A percentile compares a stretch with the other conserved stretches of the same genome.
Evolutionary conservation across 192 early-diverging fungal genomes (phyloP).

Genomic region (Linderina pennispora): DNA sequence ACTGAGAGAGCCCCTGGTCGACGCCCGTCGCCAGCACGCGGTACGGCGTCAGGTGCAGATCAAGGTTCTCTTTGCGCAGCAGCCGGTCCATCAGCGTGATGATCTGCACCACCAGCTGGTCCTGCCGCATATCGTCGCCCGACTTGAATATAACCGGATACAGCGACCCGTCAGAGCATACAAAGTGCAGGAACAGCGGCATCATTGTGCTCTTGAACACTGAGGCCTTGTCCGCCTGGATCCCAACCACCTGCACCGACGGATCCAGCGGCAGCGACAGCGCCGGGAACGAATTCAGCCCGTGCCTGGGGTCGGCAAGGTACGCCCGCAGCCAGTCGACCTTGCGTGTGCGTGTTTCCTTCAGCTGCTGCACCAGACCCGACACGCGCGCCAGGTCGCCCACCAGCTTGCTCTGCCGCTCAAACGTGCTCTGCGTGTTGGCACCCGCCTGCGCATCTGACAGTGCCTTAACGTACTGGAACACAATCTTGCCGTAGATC

Average conservation of each 20-base stretch:
- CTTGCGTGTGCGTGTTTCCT: constrained; percentile 85
- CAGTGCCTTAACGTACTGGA: constrained; percentile 73
- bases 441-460: constrained; percentile 48
- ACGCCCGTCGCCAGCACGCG: constrained; percentile 92
- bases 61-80: constrained; percentile 92
- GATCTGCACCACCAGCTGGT: constrained; percentile 97
- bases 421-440: constrained; percentile 65
- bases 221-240: constrained; percentile 70
- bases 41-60: constrained; percentile 89
- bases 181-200: constrained; percentile 84
- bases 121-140: constrained; percentile 95
- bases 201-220: constrained; percentile 90
- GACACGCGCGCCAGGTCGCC: constrained; percentile 66
- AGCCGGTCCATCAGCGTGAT: constrained; percentile 96
- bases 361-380: constrained; percentile 65
- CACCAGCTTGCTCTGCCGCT: constrained; percentile 82
- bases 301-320: constrained; percentile 81
- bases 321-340: constrained; percentile 73
- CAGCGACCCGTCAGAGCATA: constrained; percentile 73
- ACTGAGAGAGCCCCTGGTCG: constrained; percentile 95
- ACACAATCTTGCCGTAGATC: constrained; percentile 83
- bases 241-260: constrained; percentile 77
- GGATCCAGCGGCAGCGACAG: constrained; percentile 90
- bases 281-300: constrained; percentile 71
- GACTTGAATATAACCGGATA: constrained; percentile 98